Base-by-base conservation (phyloP, 768 basidiomycete genomes). In the Serendipita sp. region DNA sequence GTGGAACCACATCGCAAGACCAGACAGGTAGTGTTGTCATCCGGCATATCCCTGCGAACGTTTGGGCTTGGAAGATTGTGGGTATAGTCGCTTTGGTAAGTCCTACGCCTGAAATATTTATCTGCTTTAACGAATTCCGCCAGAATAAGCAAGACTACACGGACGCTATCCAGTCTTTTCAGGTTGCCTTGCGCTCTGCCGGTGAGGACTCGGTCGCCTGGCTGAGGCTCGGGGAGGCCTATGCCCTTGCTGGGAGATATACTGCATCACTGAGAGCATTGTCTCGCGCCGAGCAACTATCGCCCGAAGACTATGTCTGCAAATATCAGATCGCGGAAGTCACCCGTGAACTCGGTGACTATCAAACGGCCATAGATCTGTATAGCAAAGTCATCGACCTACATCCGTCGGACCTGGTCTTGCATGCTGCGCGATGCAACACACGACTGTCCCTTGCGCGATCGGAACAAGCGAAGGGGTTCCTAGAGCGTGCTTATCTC, bases 61-160 rank as follows among this genome's bases (percentile, higher is more conserved):
- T 86, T 5, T 99, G 96, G 96, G 96, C 96, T 2, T 99, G 95
- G 94, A 97, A 96, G 74, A 94, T 93, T 23, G 75, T 91, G 41
- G 96, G 92, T 1, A 83, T 91, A 0, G 93, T 93, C 1, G 92
- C 94, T 72, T 76, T 94, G 75, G 95, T 93, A 70, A 73, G 86
- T 76, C 16, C 23, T 54, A 13, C 45, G 13, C 45, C 18, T 10
- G 10, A 18, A 8, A 15, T 30, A 4, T 38, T 16, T 62, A 41
- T n/a, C 32, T 34, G 8, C 32, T 16, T 23, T 28, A 16, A 44
- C n/a, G 11, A 8, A 41, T 48, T 15, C 28, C 10, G 51, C 18
- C 67, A 92, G 90, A 82, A 78, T 65, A 82, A 82, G 30, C 77
- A 78, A 62, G 85, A 90, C 67, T 91, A 87, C 70, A 69, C 79